Conservation (phyloP, 129 eudicot genomes). For the Tanacetum coccineum region DNA sequence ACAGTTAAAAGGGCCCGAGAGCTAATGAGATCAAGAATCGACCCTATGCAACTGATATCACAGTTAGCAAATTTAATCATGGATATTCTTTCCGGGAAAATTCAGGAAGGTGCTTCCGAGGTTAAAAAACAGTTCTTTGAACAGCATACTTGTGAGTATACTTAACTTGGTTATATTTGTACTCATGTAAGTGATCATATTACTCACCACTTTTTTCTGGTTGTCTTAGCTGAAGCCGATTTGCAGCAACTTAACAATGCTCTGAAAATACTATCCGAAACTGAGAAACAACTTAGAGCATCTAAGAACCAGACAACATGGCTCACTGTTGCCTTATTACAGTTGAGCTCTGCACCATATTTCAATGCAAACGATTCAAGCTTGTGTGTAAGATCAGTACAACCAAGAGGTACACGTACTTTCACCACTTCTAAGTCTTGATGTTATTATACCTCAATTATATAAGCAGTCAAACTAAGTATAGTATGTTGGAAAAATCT, state of each 20-base stretch:
- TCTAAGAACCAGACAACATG: constrained; percentile 90
- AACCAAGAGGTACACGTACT: constrained; percentile 48
- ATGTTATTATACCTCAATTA: not conserved
- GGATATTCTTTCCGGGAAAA: constrained; percentile 94
- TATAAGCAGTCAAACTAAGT: not conserved
- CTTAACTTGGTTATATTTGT: not conserved
- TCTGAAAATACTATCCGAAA: constrained; percentile 71
- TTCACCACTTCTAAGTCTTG: not conserved
- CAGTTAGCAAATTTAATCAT: constrained; percentile 90
- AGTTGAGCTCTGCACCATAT: constrained; percentile 58
- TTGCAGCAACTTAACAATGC: constrained; percentile 83
- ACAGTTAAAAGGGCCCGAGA: constrained; percentile 86
- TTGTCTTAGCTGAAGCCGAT: constrained; percentile 73
- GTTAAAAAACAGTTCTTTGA: constrained; percentile 59
- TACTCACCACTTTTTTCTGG: constrained; percentile 10
- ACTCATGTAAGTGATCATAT: constrained; percentile 12
- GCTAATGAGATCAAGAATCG: constrained; percentile 83
- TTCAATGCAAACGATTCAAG: constrained; percentile 57
- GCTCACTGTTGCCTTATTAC: constrained; percentile 91
- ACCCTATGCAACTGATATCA: constrained; percentile 82
- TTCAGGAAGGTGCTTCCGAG: constrained; percentile 54
- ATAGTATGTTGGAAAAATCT: not conserved
- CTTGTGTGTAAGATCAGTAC: constrained; percentile 42
- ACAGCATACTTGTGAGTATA: constrained; percentile 61
- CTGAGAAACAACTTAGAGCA: constrained; percentile 85